Conservation (phyloP, 768 basidiomycete genomes). For the Hysterangium stoloniferum region DNA sequence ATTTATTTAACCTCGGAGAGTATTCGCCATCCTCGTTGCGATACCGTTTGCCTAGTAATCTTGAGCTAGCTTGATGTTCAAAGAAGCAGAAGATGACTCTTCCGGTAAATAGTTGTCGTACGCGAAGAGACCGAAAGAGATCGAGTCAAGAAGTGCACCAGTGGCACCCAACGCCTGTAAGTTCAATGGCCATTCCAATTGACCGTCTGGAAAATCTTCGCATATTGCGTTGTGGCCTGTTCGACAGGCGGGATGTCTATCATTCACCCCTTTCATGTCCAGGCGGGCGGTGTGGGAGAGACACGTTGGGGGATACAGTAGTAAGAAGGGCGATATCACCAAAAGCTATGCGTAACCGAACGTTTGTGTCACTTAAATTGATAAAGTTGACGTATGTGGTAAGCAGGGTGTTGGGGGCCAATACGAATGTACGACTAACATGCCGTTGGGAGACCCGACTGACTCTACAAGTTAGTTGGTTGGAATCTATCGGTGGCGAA, state of each 20-base stretch:
- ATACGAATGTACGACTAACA: slow-evolving; percentile 61
- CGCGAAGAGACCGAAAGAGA: slow-evolving; percentile 65
- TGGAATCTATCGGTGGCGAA: no score
- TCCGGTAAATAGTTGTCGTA: no score
- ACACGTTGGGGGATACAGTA: slow-evolving; percentile 47
- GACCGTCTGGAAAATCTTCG: slow-evolving; percentile 28
- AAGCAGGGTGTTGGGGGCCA: slow-evolving; percentile 57
- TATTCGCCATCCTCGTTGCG: neutral
- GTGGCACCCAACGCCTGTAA: slow-evolving; percentile 45
- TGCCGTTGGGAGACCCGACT: slow-evolving; percentile 40
- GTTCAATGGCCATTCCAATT: slow-evolving; percentile 32
- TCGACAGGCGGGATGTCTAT: slow-evolving; percentile 51
- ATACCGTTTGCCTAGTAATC: neutral
- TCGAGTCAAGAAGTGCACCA: slow-evolving; percentile 52
- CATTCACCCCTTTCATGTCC: slow-evolving; percentile 31
- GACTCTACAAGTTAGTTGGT: no score
- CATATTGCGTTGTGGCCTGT: slow-evolving; percentile 28
- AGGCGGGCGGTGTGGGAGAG: slow-evolving; percentile 25
- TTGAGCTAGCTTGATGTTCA: neutral
- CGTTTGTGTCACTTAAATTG: slow-evolving; percentile 35
- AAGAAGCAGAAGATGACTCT: slow-evolving; percentile 23
- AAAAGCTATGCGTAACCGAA: slow-evolving; percentile 69
- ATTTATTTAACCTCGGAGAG: neutral
- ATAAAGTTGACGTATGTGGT: slow-evolving; percentile 56
- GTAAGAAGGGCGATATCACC: slow-evolving; percentile 63